A percentile compares a stretch with the other conserved stretches of the same genome.
These are phyloP conservation scores for Debaryomycetaceae sp. DNA, from an alignment of 1,139 yeast genomes.

Conservation along the genomic window DNA sequence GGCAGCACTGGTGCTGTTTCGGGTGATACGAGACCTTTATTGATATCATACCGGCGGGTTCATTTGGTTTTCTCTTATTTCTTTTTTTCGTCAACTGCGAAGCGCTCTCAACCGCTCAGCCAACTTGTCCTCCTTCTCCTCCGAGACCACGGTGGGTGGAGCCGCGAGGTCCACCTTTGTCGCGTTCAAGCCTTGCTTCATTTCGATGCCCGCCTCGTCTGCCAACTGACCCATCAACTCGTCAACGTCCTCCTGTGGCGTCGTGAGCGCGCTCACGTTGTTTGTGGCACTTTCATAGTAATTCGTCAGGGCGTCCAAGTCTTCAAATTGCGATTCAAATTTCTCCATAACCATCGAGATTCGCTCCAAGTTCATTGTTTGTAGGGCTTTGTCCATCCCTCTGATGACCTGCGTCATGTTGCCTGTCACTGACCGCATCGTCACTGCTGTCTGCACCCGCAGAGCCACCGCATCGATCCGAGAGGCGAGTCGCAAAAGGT, in stretches of 20 bases:
- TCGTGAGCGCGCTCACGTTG: conserved; percentile 79
- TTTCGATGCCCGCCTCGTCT: conserved; percentile 94
- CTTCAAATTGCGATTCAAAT: conserved; percentile 94
- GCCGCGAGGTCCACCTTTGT: conserved; percentile 42
- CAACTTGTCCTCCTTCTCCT: conserved; percentile 80
- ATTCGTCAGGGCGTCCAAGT: conserved; percentile 87
- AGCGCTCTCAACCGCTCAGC: conserved; percentile 87
- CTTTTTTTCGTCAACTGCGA: conserved; percentile 8
- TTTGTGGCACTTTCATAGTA: conserved; percentile 90
- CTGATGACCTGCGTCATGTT: conserved; percentile 89
- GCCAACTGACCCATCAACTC: conserved; percentile 89
- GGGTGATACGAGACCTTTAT: too few relatives aligned
- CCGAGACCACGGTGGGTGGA: conserved; percentile 39
- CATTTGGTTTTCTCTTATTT: not conserved
- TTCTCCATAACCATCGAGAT: conserved; percentile 96
- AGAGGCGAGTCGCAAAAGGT: conserved; percentile 76
- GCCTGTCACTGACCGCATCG: conserved; percentile 91
- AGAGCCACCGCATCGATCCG: conserved; percentile 95
- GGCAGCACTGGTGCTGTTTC: too few relatives aligned
- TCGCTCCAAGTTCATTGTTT: conserved; percentile 89
- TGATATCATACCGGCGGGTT: too few relatives aligned
- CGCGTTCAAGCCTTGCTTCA: conserved; percentile 73
- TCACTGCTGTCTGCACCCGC: conserved; percentile 94
- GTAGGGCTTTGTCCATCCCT: conserved; percentile 96
- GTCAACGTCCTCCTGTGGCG: conserved; percentile 96